phyloP scores from a whole-genome alignment of 2,329 filamentous ascomycete genomes.

The Talaromyces sp. region DNA sequence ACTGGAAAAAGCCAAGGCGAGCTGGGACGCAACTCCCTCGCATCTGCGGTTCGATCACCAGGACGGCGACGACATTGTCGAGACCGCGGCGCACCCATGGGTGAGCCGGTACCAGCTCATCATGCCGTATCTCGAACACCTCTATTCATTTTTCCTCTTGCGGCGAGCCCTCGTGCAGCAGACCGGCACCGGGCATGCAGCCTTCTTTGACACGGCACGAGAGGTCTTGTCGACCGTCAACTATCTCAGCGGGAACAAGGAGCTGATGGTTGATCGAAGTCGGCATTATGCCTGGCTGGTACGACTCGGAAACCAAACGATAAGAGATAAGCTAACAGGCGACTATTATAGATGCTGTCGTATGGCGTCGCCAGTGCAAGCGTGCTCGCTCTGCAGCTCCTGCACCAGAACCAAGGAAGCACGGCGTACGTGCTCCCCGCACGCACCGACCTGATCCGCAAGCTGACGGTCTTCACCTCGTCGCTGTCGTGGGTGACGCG shows the following conservation, averaged over 20 bases:
- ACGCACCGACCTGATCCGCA: neutral
- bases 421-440: neutral
- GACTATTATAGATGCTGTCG: neutral
- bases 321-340: neutral
- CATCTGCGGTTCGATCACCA: neutral
- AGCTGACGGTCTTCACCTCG: neutral
- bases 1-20: constrained; percentile 20
- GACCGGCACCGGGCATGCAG: neutral
- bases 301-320: no score
- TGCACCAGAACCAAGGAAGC: neutral
- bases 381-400: neutral
- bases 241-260: neutral
- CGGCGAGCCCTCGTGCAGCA: neutral
- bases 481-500: neutral
- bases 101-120: neutral
- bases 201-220: neutral
- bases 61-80: neutral
- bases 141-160: neutral
- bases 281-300: neutral
- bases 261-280: neutral
- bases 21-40: constrained; percentile 20
- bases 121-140: neutral
- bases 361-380: neutral
- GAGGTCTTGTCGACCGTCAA: neutral
- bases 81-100: neutral